Evolutionary conservation across 1,284 basidiomycete species (phyloP).

Genomic region (Cutaneotrichosporon sp.): DNA sequence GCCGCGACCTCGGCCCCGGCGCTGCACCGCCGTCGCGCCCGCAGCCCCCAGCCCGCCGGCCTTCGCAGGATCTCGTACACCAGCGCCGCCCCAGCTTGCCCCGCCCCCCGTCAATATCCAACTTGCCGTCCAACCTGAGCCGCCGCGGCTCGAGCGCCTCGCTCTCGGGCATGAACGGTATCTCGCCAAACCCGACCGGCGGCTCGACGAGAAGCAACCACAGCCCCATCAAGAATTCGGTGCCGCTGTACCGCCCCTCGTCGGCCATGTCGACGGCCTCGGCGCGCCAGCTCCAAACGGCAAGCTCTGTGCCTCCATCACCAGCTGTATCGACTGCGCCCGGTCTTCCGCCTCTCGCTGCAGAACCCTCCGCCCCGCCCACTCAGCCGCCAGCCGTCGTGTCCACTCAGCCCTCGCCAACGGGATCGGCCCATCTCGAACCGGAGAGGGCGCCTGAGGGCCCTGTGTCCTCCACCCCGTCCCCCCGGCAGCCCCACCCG

Average conservation of each 20-base stretch:
- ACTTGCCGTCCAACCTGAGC: not conserved
- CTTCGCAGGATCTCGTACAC: not conserved
- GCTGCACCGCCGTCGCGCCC: not conserved
- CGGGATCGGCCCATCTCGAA: not conserved
- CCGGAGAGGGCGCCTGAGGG: not conserved
- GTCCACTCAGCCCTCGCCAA: not conserved
- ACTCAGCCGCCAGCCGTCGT: not conserved
- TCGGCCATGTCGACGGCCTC: slow-evolving; percentile 2
- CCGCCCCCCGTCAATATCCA: slow-evolving; percentile 1
- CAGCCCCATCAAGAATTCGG: not conserved
- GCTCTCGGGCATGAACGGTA: slow-evolving; percentile 1
- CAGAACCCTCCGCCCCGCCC: not conserved
- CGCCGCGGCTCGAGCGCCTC: not conserved
- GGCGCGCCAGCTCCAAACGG: not conserved
- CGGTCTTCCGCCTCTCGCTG: not conserved
- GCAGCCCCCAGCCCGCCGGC: not conserved
- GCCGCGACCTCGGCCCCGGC: slow-evolving; percentile 29
- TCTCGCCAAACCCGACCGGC: not conserved
- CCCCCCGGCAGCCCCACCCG: not conserved
- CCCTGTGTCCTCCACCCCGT: not conserved
- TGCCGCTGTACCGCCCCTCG: not conserved
- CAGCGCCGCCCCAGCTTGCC: slow-evolving; percentile 4
- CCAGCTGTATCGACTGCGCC: not conserved
- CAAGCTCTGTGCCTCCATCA: not conserved
- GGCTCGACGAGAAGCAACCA: not conserved